Base-by-base conservation (phyloP, 495 filamentous ascomycete genomes). In the Aspergillus avenaceus region DNA sequence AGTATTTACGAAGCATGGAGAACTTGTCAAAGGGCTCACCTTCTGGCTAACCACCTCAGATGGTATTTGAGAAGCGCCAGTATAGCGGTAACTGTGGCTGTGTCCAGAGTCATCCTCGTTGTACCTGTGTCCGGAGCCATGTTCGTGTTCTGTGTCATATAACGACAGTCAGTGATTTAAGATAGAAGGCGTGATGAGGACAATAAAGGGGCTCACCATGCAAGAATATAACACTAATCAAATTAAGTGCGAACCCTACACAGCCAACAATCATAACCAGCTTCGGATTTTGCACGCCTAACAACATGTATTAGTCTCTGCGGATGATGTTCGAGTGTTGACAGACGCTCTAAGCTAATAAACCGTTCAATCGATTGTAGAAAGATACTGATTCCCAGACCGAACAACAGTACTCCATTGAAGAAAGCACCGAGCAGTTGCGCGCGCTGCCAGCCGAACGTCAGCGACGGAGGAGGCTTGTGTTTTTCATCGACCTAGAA, bases 371-470 rank as follows among this genome's bases (percentile, higher is more conserved):
- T 74, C 8, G 91, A 89, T 65, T 97, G 91, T 41, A 97, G 78
- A 54, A 96, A 87, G 57, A 97, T 91, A 18, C 88, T 88, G n/a
- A 96, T 74, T 61, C 90, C 95, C n/a, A 97, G 77, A 0, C 85
- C 90, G 47, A 96, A 83, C 25, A 97, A 73, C 61, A 97, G 91
- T 9, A 95, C 88, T 47, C 91, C 90, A 59, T 96, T 97, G 72
- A 95, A 85, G 53, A 95, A 84, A 13, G 90, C 91, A 47, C 90
- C 91, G 3, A 96, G 77, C 7, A 93, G 87, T 71, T 92, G 89
- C 12, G 89, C 85, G 36, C 91, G 84, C 63, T 95, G 82, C 88
- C 88, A 96, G 13, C 77, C 75, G 54, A 76, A 79, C 1, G 75
- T 66, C 3, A 79, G 65, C 0, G 59, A 56, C 45, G 69, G 60